Percentiles rank a stretch among this genome's conserved stretches.
phyloP scores from a whole-genome alignment of 2,329 filamentous ascomycete genomes.

The Diaporthe sp. region DNA sequence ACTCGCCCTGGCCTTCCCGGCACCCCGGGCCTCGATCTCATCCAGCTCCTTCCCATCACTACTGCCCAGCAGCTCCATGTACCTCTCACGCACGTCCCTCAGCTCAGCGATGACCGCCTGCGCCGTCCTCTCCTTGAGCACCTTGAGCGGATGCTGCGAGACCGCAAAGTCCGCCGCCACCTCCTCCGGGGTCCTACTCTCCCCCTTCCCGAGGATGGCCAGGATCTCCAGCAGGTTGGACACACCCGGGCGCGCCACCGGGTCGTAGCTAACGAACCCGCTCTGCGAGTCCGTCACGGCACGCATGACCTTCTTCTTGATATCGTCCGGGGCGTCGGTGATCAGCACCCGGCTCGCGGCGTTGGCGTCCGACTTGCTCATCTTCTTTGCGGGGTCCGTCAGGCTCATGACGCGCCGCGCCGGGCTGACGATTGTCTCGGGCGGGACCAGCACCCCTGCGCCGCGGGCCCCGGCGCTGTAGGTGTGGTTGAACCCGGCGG shows the following conservation, averaged over 20 bases:
- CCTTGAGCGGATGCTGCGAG: conserved; percentile 51
- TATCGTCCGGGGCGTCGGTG: conserved; percentile 76
- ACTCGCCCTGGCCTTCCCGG: conserved; percentile 71
- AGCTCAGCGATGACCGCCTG: conserved; percentile 68
- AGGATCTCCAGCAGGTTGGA: conserved; percentile 88
- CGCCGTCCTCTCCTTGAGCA: conserved; percentile 69
- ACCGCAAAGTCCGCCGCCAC: conserved; percentile 57
- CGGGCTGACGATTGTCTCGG: conserved; percentile 82
- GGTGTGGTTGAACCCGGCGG: conserved; percentile 85
- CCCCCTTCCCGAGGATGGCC: conserved; percentile 68
- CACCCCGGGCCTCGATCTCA: conserved; percentile 70
- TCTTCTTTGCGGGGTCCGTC: conserved; percentile 82
- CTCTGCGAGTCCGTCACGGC: conserved; percentile 81
- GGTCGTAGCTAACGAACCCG: conserved; percentile 80
- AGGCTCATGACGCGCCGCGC: conserved; percentile 93
- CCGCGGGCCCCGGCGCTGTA: conserved; percentile 60
- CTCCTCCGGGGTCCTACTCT: conserved; percentile 54
- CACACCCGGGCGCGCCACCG: conserved; percentile 79
- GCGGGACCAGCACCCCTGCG: conserved; percentile 66
- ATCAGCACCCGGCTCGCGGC: conserved; percentile 85
- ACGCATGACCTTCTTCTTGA: conserved; percentile 77
- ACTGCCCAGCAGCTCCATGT: conserved; percentile 51
- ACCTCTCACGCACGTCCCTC: conserved; percentile 63
- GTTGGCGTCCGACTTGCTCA: conserved; percentile 90
- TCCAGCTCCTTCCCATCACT: conserved; percentile 68